Conservation (phyloP, 2,329 filamentous ascomycete genomes). For the Cryphonectria radicalis region DNA sequence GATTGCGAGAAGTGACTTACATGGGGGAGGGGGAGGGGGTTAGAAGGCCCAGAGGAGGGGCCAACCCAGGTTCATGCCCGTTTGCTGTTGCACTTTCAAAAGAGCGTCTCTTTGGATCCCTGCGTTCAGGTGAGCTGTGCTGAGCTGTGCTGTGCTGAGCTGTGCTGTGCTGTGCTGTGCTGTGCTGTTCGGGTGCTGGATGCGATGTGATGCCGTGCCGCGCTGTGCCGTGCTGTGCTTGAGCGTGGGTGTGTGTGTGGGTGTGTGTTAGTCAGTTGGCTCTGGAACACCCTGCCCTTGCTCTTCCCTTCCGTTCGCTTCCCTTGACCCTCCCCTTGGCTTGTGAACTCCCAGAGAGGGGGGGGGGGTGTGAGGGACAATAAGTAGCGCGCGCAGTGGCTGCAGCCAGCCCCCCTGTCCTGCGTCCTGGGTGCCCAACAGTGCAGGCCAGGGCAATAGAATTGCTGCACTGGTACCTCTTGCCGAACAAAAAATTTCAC, state of each 20-base stretch:
- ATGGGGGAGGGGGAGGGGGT: not conserved
- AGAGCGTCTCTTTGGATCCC: not conserved
- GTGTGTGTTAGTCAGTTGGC: not conserved
- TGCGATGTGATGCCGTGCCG: too few relatives aligned
- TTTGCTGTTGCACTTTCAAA: not conserved
- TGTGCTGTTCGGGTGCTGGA: too few relatives aligned
- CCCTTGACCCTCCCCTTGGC: not conserved
- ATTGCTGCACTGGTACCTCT: not conserved
- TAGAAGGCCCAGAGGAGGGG: not conserved
- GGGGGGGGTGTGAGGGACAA: not conserved
- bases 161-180: not conserved
- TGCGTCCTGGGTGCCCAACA: not conserved
- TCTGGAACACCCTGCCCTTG: not conserved
- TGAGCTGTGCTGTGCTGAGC: not conserved
- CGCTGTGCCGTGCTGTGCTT: not conserved
- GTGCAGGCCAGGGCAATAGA: not conserved
- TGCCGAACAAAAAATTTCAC: not conserved
- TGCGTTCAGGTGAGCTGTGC: slow-evolving; percentile 2
- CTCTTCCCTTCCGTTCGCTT: not conserved
- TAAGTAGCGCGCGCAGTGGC: not conserved
- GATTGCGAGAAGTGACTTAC: not conserved
- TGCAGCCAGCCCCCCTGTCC: not conserved
- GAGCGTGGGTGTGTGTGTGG: not conserved
- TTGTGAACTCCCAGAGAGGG: not conserved
- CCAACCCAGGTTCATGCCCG: not conserved